These are phyloP conservation scores for Dothideomycetes sp. DNA, from an alignment of 2,329 filamentous ascomycete genomes.

Conservation along the genomic window DNA sequence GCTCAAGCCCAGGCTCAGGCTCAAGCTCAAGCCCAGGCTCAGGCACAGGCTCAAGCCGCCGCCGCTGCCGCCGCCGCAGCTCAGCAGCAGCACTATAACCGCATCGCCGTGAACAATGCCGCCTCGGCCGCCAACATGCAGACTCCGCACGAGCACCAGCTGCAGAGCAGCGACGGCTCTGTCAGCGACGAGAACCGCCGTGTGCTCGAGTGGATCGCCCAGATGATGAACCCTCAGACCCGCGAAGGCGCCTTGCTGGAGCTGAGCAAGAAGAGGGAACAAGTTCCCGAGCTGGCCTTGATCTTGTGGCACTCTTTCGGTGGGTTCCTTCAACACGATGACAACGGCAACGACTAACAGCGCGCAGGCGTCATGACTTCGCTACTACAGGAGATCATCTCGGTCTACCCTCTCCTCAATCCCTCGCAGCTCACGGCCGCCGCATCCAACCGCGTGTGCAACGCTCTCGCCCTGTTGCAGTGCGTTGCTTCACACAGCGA, in stretches of 20 bases:
- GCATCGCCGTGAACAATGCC: conserved; percentile 30
- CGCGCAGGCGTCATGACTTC: conserved; percentile 88
- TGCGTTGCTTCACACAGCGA: conserved; percentile 97
- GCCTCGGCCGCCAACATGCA: conserved; percentile 9
- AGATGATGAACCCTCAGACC: conserved; percentile 77
- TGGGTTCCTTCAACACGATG: conserved; percentile 38
- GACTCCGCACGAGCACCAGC: conserved; percentile 8
- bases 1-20: conserved; percentile 31
- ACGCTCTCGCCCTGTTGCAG: conserved; percentile 88
- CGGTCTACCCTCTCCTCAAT: conserved; percentile 92
- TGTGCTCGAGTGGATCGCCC: conserved; percentile 87
- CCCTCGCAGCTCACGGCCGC: conserved; percentile 94
- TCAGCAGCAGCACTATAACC: conserved; percentile 30
- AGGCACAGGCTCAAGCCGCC: conserved; percentile 34
- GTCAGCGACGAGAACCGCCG: conserved; percentile 73
- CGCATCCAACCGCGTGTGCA: conserved; percentile 96
- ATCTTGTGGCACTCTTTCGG: conserved; percentile 99
- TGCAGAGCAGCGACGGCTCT: conserved; percentile 6
- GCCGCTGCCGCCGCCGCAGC: conserved; percentile 42
- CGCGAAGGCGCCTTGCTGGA: conserved; percentile 87
- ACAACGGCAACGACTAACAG: not conserved
- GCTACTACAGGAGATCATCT: conserved; percentile 95
- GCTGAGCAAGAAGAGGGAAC: conserved; percentile 96
- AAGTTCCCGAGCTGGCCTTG: conserved; percentile 89
- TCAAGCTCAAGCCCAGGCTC: conserved; percentile 27